Base-by-base conservation (phyloP, 192 early-diverging fungal genomes). In the Dispira parvispora region DNA sequence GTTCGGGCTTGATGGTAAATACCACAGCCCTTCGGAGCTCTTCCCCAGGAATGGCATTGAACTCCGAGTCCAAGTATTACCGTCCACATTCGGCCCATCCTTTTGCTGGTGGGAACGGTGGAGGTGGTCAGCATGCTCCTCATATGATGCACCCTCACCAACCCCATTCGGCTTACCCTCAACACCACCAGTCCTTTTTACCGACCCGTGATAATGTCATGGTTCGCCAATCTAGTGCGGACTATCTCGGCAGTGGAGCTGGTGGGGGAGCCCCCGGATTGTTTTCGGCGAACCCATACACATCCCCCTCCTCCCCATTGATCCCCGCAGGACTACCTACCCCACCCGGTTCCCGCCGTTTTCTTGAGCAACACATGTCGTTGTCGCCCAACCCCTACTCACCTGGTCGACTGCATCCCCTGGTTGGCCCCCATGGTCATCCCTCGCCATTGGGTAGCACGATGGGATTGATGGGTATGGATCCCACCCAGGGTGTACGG, bases 401-500 rank as follows among this genome's bases (percentile, higher is more conserved):
- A 13, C 8, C 52, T 8, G 8, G 8, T 25, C 52, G 26, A 10
- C 10, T 8, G 8, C 10, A n/a, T n/a, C 20, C 10, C n/a, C 52
- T 53, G 52, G 52, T n/a, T n/a, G n/a, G n/a, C n/a, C n/a, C 20
- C 52, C 52, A 53, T 20, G 52, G 52, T 25, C 52, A 53, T 25
- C 52, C 52, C 8, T 53, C 52, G 20, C 52, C 52, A 25, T 25
- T 53, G 8, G 52, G 52, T 20, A 53, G n/a, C 52, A 25, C 26
- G n/a, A 53, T 53, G 8, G 52, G 52, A 8, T 25, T 53, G 52
- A 8, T 53, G 9, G 20, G 52, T 25, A 64, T 71, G 58, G 72
- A 73, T 46, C 63, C 75, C 38, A 64, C 81, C 20, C 82, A 83
- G 62, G 82, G 80, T 12, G 77, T 85, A 55, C 84, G 94, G 58